Evolutionary conservation across 2,329 filamentous ascomycete species (phyloP).

Genomic region (Ploettnerulaceae sp.): DNA sequence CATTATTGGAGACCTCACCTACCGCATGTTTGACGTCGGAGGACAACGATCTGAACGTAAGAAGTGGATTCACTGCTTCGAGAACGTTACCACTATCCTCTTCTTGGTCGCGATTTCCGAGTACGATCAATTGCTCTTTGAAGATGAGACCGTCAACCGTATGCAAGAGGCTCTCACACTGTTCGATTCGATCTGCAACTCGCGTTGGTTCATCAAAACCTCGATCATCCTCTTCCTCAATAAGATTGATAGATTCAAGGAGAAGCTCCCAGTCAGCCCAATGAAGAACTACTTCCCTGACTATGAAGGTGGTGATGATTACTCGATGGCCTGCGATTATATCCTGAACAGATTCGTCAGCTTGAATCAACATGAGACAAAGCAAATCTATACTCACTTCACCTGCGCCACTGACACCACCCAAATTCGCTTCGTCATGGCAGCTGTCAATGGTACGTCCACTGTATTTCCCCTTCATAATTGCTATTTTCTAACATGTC

Average conservation of each 20-base stretch:
- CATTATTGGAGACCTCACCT: constrained; percentile 86
- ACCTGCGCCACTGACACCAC: constrained; percentile 98
- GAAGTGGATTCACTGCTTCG: constrained; percentile 78
- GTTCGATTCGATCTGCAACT: constrained; percentile 85
- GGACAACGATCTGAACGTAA: constrained; percentile 71
- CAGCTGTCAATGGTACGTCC: constrained; percentile 84
- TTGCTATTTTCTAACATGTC: constrained; percentile 39
- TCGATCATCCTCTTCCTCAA: constrained; percentile 86
- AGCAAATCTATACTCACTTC: constrained; percentile 99
- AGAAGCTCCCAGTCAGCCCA: constrained; percentile 76
- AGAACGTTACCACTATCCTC: constrained; percentile 78
- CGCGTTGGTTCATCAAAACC: constrained; percentile 85
- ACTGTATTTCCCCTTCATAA: background rate
- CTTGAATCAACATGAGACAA: constrained; percentile 97
- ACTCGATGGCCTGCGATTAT: constrained; percentile 93
- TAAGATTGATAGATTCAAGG: constrained; percentile 87
- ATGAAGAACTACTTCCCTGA: constrained; percentile 88
- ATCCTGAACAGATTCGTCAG: constrained; percentile 98
- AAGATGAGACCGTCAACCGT: constrained; percentile 94
- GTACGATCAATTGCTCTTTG: constrained; percentile 93
- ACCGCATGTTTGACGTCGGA: constrained; percentile 84
- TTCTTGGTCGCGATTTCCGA: constrained; percentile 95
- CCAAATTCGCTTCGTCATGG: constrained; percentile 99
- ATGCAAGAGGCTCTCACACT: constrained; percentile 87
- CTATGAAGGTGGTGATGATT: constrained; percentile 93